Evolutionary conservation across 805 yeast genomes (phyloP), one percentile per base, ranked within the genome.

Genomic region (Lipomyces kockii): DNA sequence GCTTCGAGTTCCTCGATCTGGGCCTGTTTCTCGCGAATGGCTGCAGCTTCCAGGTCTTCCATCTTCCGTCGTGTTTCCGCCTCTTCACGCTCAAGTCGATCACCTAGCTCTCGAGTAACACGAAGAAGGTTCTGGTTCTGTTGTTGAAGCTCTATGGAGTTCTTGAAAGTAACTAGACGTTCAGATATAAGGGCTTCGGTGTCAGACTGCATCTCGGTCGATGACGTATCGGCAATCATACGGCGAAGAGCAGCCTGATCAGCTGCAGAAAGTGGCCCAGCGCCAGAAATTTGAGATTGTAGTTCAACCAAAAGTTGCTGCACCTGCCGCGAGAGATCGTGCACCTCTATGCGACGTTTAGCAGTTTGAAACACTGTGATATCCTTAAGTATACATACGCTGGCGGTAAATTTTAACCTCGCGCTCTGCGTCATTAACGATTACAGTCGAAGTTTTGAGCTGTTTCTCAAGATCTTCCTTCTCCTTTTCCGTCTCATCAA

Each of bases 241-340:
- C 63, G 61, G 6, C 74, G 71, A 52, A 92, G 80, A 32, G 88
- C 87, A n/a, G 81, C 81, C 70, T 84, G 83, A 74, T 94, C 97
- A 14, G 85, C 85, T 0, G 82, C 77, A 4, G 89, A 84, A 49
- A 94, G 79, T 8, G 94, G 90, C 52, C 82, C 80, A 49, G 85
- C 85, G 12, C 83, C 85, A 58, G 86, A 83, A 1, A 89, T 80
- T 35, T 86, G 82, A 1, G 90, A 81, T 74, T 90, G 91, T 51
- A 75, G 66, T 64, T 81, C 81, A 17, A 89, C 84, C 51, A 94
- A 81, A 49, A 92, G 82, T 60, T 83, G 84, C 72, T 90, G 91
- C n/a, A 95, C 84, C 76, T 94, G 98, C 55, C 87, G 86, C 6
- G 96, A 90, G 52, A 94, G 80, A 74, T 94, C 98, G 35, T 83